phyloP scores from a whole-genome alignment of 1,284 basidiomycete genomes.

The Melampsora medusae region DNA sequence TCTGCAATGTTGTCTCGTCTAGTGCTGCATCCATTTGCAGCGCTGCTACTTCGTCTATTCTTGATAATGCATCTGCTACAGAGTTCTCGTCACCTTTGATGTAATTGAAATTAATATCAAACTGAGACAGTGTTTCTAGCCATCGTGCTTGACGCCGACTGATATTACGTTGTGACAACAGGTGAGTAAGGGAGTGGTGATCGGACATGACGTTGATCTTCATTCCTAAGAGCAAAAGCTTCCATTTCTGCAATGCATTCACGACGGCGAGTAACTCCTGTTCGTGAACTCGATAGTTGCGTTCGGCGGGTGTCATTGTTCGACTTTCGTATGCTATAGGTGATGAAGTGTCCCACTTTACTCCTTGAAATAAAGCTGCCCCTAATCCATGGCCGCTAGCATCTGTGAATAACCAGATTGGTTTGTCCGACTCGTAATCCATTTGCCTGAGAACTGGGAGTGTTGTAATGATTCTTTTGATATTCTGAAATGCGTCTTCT shows the following conservation, averaged over 20 bases:
- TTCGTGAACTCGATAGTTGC: conserved; percentile 10
- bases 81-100: background rate
- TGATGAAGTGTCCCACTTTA: background rate
- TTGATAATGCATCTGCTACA: background rate
- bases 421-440: background rate
- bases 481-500: background rate
- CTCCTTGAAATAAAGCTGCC: conserved; percentile 4
- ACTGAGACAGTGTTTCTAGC: background rate
- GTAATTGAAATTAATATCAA: conserved; percentile 7
- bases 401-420: too few relatives aligned
- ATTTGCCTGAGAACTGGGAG: background rate
- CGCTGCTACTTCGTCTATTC: background rate
- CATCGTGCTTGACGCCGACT: too few relatives aligned
- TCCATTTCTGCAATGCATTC: background rate
- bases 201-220: too few relatives aligned
- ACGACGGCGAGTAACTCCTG: background rate
- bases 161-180: too few relatives aligned
- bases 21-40: conserved; percentile 4
- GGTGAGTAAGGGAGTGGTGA: too few relatives aligned
- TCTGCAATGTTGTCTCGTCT: background rate
- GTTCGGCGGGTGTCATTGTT: background rate
- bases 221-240: too few relatives aligned
- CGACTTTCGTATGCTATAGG: conserved; percentile 4
- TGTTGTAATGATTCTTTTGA: conserved; percentile 7
- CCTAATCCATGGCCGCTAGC: conserved; percentile 2